phyloP scores from a whole-genome alignment of 2,329 filamentous ascomycete genomes.

The Beauveria scarabaeidicola region DNA sequence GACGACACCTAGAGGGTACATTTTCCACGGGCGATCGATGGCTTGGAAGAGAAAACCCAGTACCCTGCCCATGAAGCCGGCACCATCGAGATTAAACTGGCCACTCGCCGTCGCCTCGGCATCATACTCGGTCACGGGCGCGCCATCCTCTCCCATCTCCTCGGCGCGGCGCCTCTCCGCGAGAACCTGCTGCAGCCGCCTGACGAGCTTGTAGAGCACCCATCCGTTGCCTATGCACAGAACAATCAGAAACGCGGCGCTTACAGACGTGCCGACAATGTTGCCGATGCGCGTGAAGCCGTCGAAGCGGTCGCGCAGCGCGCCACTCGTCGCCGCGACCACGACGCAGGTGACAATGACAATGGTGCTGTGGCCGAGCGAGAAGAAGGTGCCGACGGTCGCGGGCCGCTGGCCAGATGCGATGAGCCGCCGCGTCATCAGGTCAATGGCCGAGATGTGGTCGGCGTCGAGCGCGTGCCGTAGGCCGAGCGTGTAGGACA shows the following conservation, averaged over 20 bases:
- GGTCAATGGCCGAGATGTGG: slow-evolving; percentile 77
- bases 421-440: slow-evolving; percentile 85
- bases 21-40: slow-evolving; percentile 78
- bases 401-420: slow-evolving; percentile 79
- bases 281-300: slow-evolving; percentile 72
- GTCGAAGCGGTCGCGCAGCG: slow-evolving; percentile 72
- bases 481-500: slow-evolving; percentile 82
- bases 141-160: slow-evolving; percentile 20
- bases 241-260: slow-evolving; percentile 72
- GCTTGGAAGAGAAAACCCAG: slow-evolving; percentile 71
- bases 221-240: slow-evolving; percentile 78
- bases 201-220: slow-evolving; percentile 72
- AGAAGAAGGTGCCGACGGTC: slow-evolving; percentile 91
- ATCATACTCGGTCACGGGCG: slow-evolving; percentile 18
- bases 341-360: slow-evolving; percentile 85
- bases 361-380: slow-evolving; percentile 85
- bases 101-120: slow-evolving; percentile 27
- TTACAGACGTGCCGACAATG: slow-evolving; percentile 83
- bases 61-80: slow-evolving; percentile 63
- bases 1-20: slow-evolving; percentile 82
- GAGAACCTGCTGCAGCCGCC: slow-evolving; percentile 57
- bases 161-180: slow-evolving; percentile 18
- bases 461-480: slow-evolving; percentile 97
- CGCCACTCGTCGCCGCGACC: slow-evolving; percentile 82
- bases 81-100: slow-evolving; percentile 64